Evolutionary conservation across 495 filamentous ascomycete species (phyloP), one percentile per base, ranked within the genome.

Genomic region (Penicillium chermesinum): DNA sequence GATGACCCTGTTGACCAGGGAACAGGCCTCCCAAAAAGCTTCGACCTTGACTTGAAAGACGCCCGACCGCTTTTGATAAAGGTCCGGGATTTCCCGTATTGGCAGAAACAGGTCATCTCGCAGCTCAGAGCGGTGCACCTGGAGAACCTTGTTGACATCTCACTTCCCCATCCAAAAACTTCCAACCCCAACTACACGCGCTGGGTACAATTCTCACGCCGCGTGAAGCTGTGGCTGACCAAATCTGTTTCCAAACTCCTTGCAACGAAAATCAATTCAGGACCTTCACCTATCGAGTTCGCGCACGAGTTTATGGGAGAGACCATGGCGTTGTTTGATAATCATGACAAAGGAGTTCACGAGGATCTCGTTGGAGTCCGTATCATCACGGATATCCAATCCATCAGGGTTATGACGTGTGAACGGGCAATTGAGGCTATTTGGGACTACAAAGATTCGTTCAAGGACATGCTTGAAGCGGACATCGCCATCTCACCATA

Each of bases 141-240:
- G 2, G 43, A 37, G 2, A 45, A 45, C 13, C 43, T 45, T 6
- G n/a, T 45, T 14, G 32, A 45, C 13, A 45, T 45, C 16, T 10
- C 17, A 0, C 19, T 36, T 15, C 43, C 43, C 1, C 17, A 32
- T 34, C 43, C 43, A n/a, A 16, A 32, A 2, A 7, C 7, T 1
- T 4, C 22, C 5, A 43, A 33, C 14, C 20, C 20, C 14, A 7
- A 9, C 3, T 18, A 6, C 25, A 33, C 15, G 13, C 22, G 33
- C 16, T 45, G 43, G 43, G 2, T 45, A 6, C 2, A 37, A 2
- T 37, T 35, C 19, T 45, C 43, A 6, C 22, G 32, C 2, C n/a
- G 16, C 10, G 15, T 43, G 7, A 13, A 17, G 18, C 41, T 27
- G 10, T 43, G 25, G 20, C 25, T 43, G 2, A 7, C 17, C 0